Conservation (phyloP, 495 filamentous ascomycete genomes). For the Amphirosellinia nigrospora region DNA sequence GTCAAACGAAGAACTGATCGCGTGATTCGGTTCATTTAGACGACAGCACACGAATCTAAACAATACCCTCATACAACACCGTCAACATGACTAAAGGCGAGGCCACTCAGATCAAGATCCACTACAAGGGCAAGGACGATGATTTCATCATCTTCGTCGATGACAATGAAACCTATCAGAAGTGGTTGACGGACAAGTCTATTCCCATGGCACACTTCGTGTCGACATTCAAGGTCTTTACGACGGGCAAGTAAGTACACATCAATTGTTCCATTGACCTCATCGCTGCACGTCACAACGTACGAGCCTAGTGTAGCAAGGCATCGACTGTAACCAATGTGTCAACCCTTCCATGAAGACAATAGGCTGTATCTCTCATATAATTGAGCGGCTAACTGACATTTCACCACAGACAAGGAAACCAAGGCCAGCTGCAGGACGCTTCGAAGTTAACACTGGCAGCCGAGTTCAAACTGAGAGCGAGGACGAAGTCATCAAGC, state of each 20-base stretch:
- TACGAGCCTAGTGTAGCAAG: background rate
- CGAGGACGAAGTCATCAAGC: slow-evolving; percentile 76
- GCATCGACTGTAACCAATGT: background rate
- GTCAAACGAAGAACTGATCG: background rate
- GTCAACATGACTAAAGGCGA: slow-evolving; percentile 80
- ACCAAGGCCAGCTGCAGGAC: slow-evolving; percentile 76
- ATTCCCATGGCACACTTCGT: slow-evolving; percentile 85
- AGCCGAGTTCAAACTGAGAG: slow-evolving; percentile 84
- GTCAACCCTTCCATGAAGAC: background rate
- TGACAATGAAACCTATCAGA: slow-evolving; percentile 68
- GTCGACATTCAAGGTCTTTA: slow-evolving; percentile 86
- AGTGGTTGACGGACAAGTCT: slow-evolving; percentile 83
- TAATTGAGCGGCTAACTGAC: slow-evolving; percentile 30
- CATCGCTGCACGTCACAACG: background rate
- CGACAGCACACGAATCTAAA: background rate
- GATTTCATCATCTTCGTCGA: slow-evolving; percentile 94
- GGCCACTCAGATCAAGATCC: slow-evolving; percentile 74
- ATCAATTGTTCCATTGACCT: background rate
- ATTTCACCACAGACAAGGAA: slow-evolving; percentile 70
- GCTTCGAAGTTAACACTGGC: slow-evolving; percentile 77
- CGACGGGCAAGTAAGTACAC: slow-evolving; percentile 81
- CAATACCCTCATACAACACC: slow-evolving; percentile 23
- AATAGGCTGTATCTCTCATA: background rate
- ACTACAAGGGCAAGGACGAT: slow-evolving; percentile 87
- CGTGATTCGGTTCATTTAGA: background rate